Evolutionary conservation across 2,329 filamentous ascomycete species (phyloP), one percentile per base, ranked within the genome.

Genomic region (Pleurostoma richardsiae): DNA sequence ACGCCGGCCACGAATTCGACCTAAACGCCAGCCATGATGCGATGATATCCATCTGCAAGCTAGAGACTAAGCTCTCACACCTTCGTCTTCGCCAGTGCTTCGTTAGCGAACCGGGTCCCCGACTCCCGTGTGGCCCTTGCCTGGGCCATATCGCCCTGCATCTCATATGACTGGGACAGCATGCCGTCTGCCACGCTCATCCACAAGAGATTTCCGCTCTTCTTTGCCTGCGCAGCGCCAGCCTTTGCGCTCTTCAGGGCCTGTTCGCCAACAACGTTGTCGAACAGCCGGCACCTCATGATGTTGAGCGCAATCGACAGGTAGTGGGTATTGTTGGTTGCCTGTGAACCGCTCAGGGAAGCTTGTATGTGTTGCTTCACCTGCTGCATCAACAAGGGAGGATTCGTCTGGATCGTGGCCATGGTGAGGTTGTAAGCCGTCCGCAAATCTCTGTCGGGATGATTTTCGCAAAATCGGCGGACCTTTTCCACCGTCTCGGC

Each of bases 231-330:
- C 39, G 77, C 77, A 28, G 78, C 76, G 28, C 83, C 85, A 1
- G 87, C 86, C 52, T 79, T 77, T 4, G 86, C 85, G 59, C 85
- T 88, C 67, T 90, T 90, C 49, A 88, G 75, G 0, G 86, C 85
- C 63, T 91, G 87, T 49, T 87, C 85, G 43, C 90, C 90, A 4
- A 95, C 82, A 10, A 91, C 85, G 49, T 86, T 86, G 41, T 85
- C 84, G 64, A 91, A 96, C 58, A 96, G 86, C 44, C 83, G 80
- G 59, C 79, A 83, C 44, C 87, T 86, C 86, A 96, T 95, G 53
- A 94, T 84, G 55, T 84, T 90, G 49, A 96, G 79, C 5, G 86
- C 84, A 53, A 96, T 86, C 42, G 85, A 85, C n/a, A 90, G 77
- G 45, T 91, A 85, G 53, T 95, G 87, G 30, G 81, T 81, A 61